Base-by-base conservation (phyloP, 2,329 filamentous ascomycete species). In the Diaporthe destruens region DNA sequence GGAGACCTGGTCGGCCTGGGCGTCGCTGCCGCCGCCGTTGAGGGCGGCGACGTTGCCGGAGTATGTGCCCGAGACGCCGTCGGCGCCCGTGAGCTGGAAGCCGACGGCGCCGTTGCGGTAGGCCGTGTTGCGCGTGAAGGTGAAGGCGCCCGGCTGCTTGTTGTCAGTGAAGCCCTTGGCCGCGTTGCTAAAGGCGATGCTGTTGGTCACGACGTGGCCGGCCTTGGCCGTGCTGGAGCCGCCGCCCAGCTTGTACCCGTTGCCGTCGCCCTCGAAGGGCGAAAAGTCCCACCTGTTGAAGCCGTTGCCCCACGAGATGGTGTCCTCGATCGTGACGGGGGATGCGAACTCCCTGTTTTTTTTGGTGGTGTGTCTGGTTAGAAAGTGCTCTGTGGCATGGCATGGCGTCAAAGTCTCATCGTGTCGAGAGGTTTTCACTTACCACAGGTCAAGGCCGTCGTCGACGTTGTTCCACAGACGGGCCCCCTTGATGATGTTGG, bases 401-500 rank as follows among this genome's bases (percentile, higher is more conserved):
- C 2, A 32, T 7, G 7, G 3, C n/a, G n/a, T n/a, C n/a, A n/a
- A 32, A 3, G 16, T 6, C 12, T 32, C 59, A 44, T 16, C 9
- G 12, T 14, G n/a, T 1, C 3, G 6, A 29, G 2, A 3, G 14
- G n/a, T 36, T 1, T 4, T 3, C 1, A 29, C 79, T 77, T 32
- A 74, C 75, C 75, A 80, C 1, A 80, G 51, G 16, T 80, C 78
- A 0, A 80, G 74, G 1, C 85, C 85, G 68, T 87, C 85, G 51
- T 87, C 85, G 8, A 87, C 85, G 42, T 87, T 87, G 69, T 87
- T 82, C 84, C 84, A 87, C 0, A 87, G 80, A 23, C 85, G 81
- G 0, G 84, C 83, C 7, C 84, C 84, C 36, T 82, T 81, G 8
- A 87, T 75, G 1, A 84, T 75, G 66, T 87, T 87, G 11, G 85